phyloP scores from a whole-genome alignment of 805 yeast species.

The Candida palmyrensis region DNA sequence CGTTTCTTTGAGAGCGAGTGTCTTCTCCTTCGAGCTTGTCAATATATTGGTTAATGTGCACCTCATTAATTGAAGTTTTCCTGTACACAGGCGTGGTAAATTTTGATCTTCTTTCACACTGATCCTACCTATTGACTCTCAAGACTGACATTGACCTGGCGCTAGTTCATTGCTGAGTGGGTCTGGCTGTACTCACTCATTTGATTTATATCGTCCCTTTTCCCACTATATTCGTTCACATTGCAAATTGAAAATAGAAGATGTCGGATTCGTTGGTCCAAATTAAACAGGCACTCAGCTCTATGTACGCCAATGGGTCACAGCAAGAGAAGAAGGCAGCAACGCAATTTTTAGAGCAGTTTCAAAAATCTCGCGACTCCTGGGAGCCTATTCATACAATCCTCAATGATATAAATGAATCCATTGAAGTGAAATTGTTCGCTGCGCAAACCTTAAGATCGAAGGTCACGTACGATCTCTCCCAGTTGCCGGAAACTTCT shows the following conservation, averaged over 20 bases:
- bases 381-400: constrained; percentile 69
- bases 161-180: too few relatives aligned
- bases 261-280: constrained; percentile 16
- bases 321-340: constrained; percentile 47
- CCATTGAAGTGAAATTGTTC: constrained; percentile 66
- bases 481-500: constrained; percentile 62
- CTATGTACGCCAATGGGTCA: constrained; percentile 41
- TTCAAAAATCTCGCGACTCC: constrained; percentile 78
- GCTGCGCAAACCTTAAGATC: constrained; percentile 89
- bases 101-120: too few relatives aligned
- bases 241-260: neutral
- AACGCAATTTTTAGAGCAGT: constrained; percentile 59
- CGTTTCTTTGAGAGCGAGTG: too few relatives aligned
- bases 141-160: too few relatives aligned
- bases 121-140: too few relatives aligned
- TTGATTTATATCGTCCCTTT: too few relatives aligned
- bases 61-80: too few relatives aligned
- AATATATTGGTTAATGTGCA: too few relatives aligned
- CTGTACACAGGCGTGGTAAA: too few relatives aligned
- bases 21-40: too few relatives aligned
- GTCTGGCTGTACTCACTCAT: too few relatives aligned
- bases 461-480: constrained; percentile 76
- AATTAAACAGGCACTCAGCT: constrained; percentile 41
- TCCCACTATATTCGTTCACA: too few relatives aligned
- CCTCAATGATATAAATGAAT: constrained; percentile 29